Base-by-base conservation (phyloP, 2,329 filamentous ascomycete species). In the Aureobasidium sp. region DNA sequence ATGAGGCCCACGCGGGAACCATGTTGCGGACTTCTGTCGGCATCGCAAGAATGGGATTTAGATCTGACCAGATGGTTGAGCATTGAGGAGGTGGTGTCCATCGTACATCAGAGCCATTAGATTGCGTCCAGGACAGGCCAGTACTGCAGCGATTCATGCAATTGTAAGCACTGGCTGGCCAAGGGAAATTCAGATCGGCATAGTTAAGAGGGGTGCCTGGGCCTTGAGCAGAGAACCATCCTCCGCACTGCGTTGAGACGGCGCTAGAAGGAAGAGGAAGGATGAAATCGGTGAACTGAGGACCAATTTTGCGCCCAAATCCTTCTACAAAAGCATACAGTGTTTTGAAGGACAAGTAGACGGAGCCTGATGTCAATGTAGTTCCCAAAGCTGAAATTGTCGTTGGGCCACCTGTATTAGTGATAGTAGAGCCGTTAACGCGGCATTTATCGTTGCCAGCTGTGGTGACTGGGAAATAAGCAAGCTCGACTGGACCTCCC, bases 131-230 rank as follows among this genome's bases (percentile, higher is more conserved):
- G 4, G 30, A 35, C 22, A 40, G 4, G 27, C 37, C 47, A 8
- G 34, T 44, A 22, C 32, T 22, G 24, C 55, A 56, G 17, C 50
- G 35, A 12, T 50, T 34, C 49, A 60, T 60, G 37, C 61, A 63
- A 12, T 24, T 55, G 45, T 61, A 63, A 4, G 60, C 62, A 22
- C 56, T 60, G 3, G 59, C 60, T 8, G 60, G 48, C 3, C 63
- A 61, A 30, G 62, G 60, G 54, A 57, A 62, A 8, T 63, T 61
- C 4, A 64, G 41, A 22, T 63, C 60, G 2, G 59, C 60, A 25
- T 55, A 64, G 19, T 60, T 55, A 0, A 62, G 14, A 14, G 49
- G 12, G 1, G 60, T 62, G 4, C 44, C 57, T 19, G 35, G 39
- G 1, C 55, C 54, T 22, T 47, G 32, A 2, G 50, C 51, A 11